Evolutionary conservation across 192 early-diverging fungal genomes (phyloP).

Genomic region (Tieghemiomyces parasiticus): DNA sequence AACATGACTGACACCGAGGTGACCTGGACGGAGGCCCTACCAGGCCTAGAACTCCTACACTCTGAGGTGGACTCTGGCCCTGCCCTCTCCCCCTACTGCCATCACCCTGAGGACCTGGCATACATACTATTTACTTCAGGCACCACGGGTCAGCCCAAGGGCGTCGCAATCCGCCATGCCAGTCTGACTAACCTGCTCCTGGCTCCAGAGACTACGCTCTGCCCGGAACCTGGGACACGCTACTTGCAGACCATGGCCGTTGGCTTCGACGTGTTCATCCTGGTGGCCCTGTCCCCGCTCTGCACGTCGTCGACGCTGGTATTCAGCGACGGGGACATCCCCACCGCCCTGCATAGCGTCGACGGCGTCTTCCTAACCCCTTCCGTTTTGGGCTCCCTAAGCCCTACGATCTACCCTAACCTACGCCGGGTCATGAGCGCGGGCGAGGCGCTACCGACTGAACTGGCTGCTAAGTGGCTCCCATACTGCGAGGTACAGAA

Average conservation of each 20-base stretch:
- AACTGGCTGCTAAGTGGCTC: background rate
- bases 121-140: no score
- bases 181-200: background rate
- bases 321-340: background rate
- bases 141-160: conserved; percentile 22
- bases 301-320: background rate
- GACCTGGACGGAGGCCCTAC: no score
- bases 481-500: background rate
- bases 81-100: no score
- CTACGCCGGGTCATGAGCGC: background rate
- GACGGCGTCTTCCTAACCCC: background rate
- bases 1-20: no score
- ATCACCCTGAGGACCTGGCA: no score
- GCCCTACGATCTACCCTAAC: background rate
- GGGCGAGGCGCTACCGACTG: background rate
- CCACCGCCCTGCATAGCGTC: background rate
- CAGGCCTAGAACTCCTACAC: no score
- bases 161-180: conserved; percentile 8
- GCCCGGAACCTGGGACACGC: background rate
- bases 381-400: background rate
- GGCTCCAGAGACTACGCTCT: background rate
- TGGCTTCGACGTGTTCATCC: background rate
- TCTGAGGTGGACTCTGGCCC: no score
- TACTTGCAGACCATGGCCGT: background rate
- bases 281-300: background rate